phyloP scores from a whole-genome alignment of 75 land plant species.

The Cryptomeria japonica region DNA sequence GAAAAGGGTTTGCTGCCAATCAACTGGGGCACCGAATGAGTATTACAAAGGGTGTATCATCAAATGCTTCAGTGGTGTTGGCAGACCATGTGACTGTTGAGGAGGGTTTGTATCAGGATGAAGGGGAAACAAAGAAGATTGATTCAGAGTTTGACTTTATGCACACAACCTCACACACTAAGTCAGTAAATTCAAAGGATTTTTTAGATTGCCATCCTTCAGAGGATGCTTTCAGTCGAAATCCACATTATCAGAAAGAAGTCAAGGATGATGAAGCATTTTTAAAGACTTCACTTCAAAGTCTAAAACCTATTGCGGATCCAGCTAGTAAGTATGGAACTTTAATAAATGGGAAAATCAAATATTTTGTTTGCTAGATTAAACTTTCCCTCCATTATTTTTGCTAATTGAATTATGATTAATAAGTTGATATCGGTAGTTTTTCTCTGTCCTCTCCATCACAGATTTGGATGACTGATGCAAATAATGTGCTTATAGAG shows the following conservation, averaged over 20 bases:
- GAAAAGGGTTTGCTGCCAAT: not conserved
- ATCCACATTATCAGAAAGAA: constrained; percentile 26
- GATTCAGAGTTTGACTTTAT: constrained; percentile 21
- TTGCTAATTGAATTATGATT: not conserved
- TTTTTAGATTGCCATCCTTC: constrained; percentile 15
- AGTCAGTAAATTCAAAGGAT: constrained; percentile 24
- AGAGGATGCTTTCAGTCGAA: constrained; percentile 10
- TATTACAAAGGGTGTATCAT: constrained; percentile 31
- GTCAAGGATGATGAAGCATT: constrained; percentile 20
- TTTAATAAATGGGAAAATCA: not conserved
- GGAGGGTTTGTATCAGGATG: constrained; percentile 22
- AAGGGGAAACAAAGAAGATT: constrained; percentile 53
- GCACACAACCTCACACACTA: constrained; percentile 10
- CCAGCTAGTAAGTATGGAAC: constrained; percentile 10
- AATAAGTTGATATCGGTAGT: not conserved
- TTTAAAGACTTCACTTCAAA: constrained; percentile 13
- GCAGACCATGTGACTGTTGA: constrained; percentile 19
- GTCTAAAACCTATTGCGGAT: constrained; percentile 12
- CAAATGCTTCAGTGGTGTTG: constrained; percentile 6
- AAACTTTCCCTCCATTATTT: not conserved
- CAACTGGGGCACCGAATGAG: not conserved
- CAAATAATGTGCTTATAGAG: not conserved
- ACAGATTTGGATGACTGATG: not conserved
- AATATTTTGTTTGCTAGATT: not conserved
- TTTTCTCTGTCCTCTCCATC: not conserved